These are phyloP conservation scores for Knufia fluminis DNA, from an alignment of 2,329 filamentous ascomycete genomes.

Conservation along the genomic window DNA sequence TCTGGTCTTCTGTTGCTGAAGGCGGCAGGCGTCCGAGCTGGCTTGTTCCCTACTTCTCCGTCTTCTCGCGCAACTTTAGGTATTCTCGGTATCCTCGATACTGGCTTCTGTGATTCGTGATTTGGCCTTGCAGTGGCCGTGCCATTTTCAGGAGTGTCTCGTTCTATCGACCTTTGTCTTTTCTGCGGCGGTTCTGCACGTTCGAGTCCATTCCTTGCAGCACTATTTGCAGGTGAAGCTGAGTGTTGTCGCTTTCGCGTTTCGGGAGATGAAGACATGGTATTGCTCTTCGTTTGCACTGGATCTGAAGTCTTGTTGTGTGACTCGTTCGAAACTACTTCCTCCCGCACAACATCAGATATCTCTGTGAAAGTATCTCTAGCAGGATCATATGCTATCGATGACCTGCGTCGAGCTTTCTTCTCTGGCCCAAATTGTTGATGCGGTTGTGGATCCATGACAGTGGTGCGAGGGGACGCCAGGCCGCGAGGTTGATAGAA, in stretches of 20 bases:
- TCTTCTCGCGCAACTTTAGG: conserved; percentile 20
- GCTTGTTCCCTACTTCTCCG: conserved; percentile 15
- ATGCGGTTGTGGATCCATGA: conserved; percentile 3
- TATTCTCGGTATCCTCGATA: conserved; percentile 10
- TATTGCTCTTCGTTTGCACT: background rate
- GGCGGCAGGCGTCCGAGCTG: conserved; percentile 13
- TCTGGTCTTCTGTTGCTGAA: conserved; percentile 19
- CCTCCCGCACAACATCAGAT: conserved; percentile 20
- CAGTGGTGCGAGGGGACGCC: no score
- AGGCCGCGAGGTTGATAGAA: no score
- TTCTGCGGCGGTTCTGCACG: conserved; percentile 11
- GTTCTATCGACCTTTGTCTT: conserved; percentile 8
- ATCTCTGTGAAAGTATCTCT: conserved; percentile 27
- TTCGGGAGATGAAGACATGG: background rate
- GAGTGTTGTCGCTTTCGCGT: conserved; percentile 16
- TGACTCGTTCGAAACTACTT: conserved; percentile 21
- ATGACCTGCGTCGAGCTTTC: conserved; percentile 18
- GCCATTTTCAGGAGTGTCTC: background rate
- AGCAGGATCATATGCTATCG: conserved; percentile 28
- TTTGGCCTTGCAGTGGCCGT: conserved; percentile 8
- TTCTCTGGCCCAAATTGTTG: background rate
- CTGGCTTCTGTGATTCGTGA: conserved; percentile 1
- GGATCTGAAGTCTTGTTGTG: conserved; percentile 12
- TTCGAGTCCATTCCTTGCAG: conserved; percentile 2
- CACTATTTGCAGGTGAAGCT: conserved; percentile 8